Base-by-base conservation (phyloP, 2,329 filamentous ascomycete species). In the Stagonosporopsis rhizophila region DNA sequence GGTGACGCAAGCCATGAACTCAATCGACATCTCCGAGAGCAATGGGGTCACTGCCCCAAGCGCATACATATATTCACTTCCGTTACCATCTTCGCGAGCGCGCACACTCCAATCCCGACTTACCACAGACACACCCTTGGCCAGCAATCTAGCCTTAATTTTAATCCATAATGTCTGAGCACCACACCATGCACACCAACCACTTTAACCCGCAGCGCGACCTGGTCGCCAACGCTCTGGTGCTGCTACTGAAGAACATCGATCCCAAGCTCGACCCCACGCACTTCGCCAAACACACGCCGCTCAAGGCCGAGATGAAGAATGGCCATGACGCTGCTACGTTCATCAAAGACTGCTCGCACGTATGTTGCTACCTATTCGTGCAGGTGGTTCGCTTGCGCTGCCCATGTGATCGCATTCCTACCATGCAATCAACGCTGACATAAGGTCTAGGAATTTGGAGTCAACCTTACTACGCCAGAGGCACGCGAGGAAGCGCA, bases 211-310 rank as follows among this genome's bases (percentile, higher is more conserved):
- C 47, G 0, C 47, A 50, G 20, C 47, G 46, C 32, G 35, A 46
- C 17, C 30, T 41, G 15, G 28, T 56, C 30, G 42, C 46, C 22
- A 56, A 42, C 17, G 37, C 53, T 2, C 41, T 56, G 8, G 27
- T 51, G 7, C 37, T 46, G 12, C 28, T 46, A 4, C 53, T 56
- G 19, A 45, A 42, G 11, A 35, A 56, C 22, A 19, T 46, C 28
- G 22, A 54, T 14, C 52, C 52, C 14, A 39, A 48, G 15, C 52
- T 54, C 39, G 39, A 54, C 19, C 22, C 22, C 6, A 38, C 23
- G 8, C 44, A 54, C 19, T 54, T 54, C n/a, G 52, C 52, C 5
- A 37, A 32, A 12, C 51, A 54, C 32, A 54, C 51, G 14, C 51
- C 44, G 3, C 44, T 44, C 5, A 54, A 48, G 35, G 51, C 51